A percentile compares a stretch with the other conserved stretches of the same genome.
phyloP scores from a whole-genome alignment of 164 flowering plant genomes.

The Protea cynaroides region DNA sequence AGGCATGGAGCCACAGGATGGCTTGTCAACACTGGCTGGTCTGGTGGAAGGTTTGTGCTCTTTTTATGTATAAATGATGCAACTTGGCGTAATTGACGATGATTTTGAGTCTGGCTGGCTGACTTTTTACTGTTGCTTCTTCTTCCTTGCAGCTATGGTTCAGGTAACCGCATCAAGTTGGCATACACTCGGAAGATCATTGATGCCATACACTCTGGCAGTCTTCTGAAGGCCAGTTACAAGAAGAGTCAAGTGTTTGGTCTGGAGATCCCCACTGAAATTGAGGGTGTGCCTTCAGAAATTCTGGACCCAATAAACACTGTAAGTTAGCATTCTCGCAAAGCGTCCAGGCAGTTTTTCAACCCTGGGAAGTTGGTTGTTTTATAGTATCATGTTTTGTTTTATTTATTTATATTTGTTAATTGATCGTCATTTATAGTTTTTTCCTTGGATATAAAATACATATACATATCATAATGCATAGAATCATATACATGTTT shows the following conservation, averaged over 20 bases:
- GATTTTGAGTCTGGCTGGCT: not conserved
- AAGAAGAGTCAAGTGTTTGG: conserved; percentile 74
- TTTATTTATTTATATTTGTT: too few relatives aligned
- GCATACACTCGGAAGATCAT: conserved; percentile 83
- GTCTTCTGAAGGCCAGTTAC: conserved; percentile 63
- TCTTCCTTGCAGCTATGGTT: conserved; percentile 58
- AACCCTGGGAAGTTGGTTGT: too few relatives aligned
- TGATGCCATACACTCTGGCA: conserved; percentile 93
- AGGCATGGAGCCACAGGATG: conserved; percentile 95
- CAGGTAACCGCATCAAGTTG: conserved; percentile 78
- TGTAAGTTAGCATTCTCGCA: conserved; percentile 36
- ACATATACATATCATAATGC: too few relatives aligned
- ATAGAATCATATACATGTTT: too few relatives aligned
- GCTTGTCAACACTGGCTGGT: conserved; percentile 99
- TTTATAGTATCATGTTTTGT: too few relatives aligned
- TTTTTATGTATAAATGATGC: not conserved
- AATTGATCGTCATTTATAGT: too few relatives aligned
- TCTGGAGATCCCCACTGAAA: conserved; percentile 68
- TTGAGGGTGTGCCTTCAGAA: conserved; percentile 95
- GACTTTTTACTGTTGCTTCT: not conserved
- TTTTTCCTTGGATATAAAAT: too few relatives aligned
- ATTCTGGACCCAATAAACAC: conserved; percentile 80
- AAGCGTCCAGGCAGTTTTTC: too few relatives aligned
- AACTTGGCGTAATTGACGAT: not conserved
- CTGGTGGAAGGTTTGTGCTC: conserved; percentile 80